Evolutionary conservation across 768 basidiomycete species (phyloP).

Genomic region (Cystofilobasidium capitatum): DNA sequence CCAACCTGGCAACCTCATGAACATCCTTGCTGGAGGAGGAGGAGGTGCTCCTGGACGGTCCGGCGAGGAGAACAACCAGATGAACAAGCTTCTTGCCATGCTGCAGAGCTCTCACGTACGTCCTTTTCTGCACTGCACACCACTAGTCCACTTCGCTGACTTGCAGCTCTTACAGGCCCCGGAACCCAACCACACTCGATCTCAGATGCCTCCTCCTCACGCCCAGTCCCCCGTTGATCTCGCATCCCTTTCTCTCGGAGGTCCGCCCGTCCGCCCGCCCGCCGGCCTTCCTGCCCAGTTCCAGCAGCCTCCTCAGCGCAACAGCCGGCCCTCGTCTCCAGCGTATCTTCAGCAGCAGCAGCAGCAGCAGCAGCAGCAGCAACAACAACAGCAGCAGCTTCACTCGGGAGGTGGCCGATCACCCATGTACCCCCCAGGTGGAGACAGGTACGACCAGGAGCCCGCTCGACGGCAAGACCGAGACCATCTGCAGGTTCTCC

Average conservation of each 20-base stretch:
- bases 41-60: constrained; percentile 1
- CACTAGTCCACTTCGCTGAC: not conserved
- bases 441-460: not conserved
- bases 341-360: constrained; percentile 1
- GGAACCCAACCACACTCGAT: constrained; percentile 3
- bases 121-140: not conserved
- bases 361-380: not conserved
- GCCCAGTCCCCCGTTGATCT: not conserved
- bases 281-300: not conserved
- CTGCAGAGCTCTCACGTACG: constrained; percentile 16
- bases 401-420: not conserved
- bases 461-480: not conserved
- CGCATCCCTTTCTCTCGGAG: not conserved
- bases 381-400: not conserved
- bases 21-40: constrained; percentile 3
- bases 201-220: not conserved
- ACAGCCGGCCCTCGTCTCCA: not conserved
- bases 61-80: constrained; percentile 16
- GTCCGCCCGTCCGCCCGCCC: not conserved
- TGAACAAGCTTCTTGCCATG: constrained; percentile 26
- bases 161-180: not conserved
- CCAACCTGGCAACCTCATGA: not conserved
- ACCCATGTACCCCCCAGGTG: not conserved
- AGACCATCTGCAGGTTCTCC: constrained; percentile 9
- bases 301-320: constrained; percentile 6